A percentile compares a stretch with the other conserved stretches of the same genome.
Conservation (phyloP, 1,284 basidiomycete species). For the Ceratobasidium sp. region DNA sequence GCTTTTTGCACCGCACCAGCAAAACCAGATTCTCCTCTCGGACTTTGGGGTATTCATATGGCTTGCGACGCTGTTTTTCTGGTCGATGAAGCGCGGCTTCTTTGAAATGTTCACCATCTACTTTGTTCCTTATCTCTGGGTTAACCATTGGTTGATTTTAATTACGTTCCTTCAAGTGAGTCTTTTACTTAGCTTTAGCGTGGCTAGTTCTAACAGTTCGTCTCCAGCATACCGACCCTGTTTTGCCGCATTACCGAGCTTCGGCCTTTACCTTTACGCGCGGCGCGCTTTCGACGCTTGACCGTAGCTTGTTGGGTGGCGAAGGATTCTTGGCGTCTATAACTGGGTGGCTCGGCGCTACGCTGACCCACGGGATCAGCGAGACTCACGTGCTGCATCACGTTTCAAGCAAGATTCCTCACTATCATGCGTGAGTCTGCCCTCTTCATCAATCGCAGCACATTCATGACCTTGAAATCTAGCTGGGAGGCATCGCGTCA, state of each 20-base stretch:
- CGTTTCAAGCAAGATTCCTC: slow-evolving; percentile 91
- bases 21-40: slow-evolving; percentile 79
- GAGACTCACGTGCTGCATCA: slow-evolving; percentile 95
- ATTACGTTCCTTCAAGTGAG: slow-evolving; percentile 87
- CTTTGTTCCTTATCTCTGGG: slow-evolving; percentile 90
- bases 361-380: slow-evolving; percentile 85
- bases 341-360: slow-evolving; percentile 80
- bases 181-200: too few species aligned
- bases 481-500: slow-evolving; percentile 93
- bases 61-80: slow-evolving; percentile 65
- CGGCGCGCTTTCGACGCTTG: slow-evolving; percentile 94
- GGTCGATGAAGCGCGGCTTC: slow-evolving; percentile 74
- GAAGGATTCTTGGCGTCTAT: slow-evolving; percentile 61
- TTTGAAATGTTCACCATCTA: slow-evolving; percentile 82
- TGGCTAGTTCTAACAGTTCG: not conserved
- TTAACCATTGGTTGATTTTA: slow-evolving; percentile 86
- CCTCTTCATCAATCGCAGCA: not conserved
- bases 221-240: slow-evolving; percentile 83
- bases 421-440: slow-evolving; percentile 75
- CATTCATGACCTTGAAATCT: too few species aligned
- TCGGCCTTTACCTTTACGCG: slow-evolving; percentile 93
- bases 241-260: slow-evolving; percentile 93
- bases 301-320: slow-evolving; percentile 87
- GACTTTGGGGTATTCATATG: slow-evolving; percentile 84
- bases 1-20: slow-evolving; percentile 89